These are phyloP conservation scores for Ramalina peruviana DNA, from an alignment of 495 filamentous ascomycete species.

Conservation along the genomic window DNA sequence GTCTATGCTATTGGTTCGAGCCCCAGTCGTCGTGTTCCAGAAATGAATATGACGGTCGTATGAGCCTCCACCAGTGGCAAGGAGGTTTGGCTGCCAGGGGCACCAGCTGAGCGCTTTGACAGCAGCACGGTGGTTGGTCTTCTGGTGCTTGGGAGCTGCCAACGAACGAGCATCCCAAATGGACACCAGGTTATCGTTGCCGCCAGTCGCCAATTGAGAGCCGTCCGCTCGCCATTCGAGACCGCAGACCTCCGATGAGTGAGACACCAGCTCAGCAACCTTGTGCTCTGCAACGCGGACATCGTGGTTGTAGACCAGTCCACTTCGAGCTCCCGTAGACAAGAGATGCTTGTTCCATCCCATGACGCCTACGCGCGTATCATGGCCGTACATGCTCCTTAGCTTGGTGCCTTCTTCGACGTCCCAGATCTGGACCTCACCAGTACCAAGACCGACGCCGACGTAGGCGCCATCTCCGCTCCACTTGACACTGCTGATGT, in stretches of 20 bases:
- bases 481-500: conserved; percentile 97
- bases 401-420: conserved; percentile 90
- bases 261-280: conserved; percentile 86
- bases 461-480: conserved; percentile 95
- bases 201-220: conserved; percentile 89
- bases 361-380: conserved; percentile 93
- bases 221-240: conserved; percentile 95
- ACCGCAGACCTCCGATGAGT: conserved; percentile 95
- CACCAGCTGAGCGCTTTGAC: conserved; percentile 98
- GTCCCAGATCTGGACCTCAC: conserved; percentile 99
- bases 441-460: conserved; percentile 83
- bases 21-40: conserved; percentile 97
- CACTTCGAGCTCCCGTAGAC: conserved; percentile 85
- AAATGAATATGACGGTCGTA: conserved; percentile 98
- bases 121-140: conserved; percentile 97
- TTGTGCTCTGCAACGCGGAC: conserved; percentile 97
- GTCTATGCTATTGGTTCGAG: conserved; percentile 96
- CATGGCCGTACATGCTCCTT: conserved; percentile 95
- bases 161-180: conserved; percentile 97
- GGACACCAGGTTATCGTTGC: conserved; percentile 95
- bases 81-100: conserved; percentile 94
- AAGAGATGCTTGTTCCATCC: conserved; percentile 97
- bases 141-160: conserved; percentile 89
- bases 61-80: conserved; percentile 90
- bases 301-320: conserved; percentile 97